Conservation (phyloP, 495 filamentous ascomycete genomes). For the Penicillium atrosanguineum region DNA sequence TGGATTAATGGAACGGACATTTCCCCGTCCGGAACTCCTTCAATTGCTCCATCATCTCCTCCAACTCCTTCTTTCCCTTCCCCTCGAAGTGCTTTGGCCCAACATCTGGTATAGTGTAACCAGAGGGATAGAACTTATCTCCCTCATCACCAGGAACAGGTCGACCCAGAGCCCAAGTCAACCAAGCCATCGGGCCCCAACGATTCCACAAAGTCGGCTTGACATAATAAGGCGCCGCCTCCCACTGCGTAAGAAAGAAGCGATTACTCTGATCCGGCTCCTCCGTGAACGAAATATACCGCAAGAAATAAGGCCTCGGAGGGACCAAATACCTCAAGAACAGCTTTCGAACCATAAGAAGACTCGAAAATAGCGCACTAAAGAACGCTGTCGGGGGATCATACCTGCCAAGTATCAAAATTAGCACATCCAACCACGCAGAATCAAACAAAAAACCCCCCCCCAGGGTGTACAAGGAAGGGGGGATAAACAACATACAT, state of each 20-base stretch:
- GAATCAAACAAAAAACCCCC: not conserved
- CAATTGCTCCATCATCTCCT: slow-evolving; percentile 40
- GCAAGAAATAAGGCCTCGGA: slow-evolving; percentile 51
- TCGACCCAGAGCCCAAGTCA: slow-evolving; percentile 51
- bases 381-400: slow-evolving; percentile 39
- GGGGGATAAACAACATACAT: slow-evolving; percentile 40
- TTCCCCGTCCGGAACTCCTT: slow-evolving; percentile 44
- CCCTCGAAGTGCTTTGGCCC: slow-evolving; percentile 58
- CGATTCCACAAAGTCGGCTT: slow-evolving; percentile 60
- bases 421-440: not conserved
- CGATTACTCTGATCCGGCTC: slow-evolving; percentile 48
- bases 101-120: slow-evolving; percentile 56
- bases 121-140: slow-evolving; percentile 54
- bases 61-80: slow-evolving; percentile 42
- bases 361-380: slow-evolving; percentile 33
- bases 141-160: slow-evolving; percentile 61
- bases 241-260: slow-evolving; percentile 49
- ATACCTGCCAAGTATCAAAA: slow-evolving; percentile 32
- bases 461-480: not conserved
- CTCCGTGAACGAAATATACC: slow-evolving; percentile 37
- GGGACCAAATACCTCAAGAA: slow-evolving; percentile 54
- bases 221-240: slow-evolving; percentile 57
- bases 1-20: slow-evolving; percentile 51
- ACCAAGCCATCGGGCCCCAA: slow-evolving; percentile 55
- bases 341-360: slow-evolving; percentile 49